Conservation (phyloP, 768 basidiomycete species). For the Pulveroboletus sp. region DNA sequence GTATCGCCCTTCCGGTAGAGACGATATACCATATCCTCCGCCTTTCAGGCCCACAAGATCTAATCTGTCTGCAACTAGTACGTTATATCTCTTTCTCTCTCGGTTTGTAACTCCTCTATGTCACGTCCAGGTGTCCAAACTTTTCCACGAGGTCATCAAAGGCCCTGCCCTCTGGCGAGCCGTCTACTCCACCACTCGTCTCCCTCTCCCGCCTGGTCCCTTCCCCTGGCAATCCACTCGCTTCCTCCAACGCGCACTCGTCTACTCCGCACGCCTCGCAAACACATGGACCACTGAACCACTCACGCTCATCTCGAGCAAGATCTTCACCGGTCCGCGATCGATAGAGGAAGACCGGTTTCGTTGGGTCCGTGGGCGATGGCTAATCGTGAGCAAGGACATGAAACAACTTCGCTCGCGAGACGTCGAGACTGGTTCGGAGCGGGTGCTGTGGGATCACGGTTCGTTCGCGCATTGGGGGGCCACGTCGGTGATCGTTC, state of each 20-base stretch:
- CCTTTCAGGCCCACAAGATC: conserved; percentile 4
- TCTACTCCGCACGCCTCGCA: conserved; percentile 13
- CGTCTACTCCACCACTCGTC: conserved; percentile 5
- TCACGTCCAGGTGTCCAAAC: conserved; percentile 13
- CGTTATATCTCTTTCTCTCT: not conserved
- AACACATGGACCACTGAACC: conserved; percentile 12
- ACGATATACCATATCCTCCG: conserved; percentile 12
- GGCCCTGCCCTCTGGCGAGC: conserved; percentile 15
- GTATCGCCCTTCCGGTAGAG: conserved; percentile 12
- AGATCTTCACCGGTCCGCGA: conserved; percentile 6
- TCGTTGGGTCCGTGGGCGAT: conserved; percentile 16
- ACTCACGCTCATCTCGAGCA: conserved; percentile 5
- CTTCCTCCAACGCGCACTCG: conserved; percentile 16
- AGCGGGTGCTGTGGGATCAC: conserved; percentile 15
- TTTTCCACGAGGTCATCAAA: conserved; percentile 5
- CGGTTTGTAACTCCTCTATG: not conserved
- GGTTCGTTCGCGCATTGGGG: conserved; percentile 7
- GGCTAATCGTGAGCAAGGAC: conserved; percentile 15
- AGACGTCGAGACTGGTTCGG: conserved; percentile 14
- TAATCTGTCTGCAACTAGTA: conserved; percentile 15
- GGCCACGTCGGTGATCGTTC: conserved; percentile 5
- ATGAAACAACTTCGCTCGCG: conserved; percentile 8
- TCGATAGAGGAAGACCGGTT: conserved; percentile 5
- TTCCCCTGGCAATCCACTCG: conserved; percentile 17
- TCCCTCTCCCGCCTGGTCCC: conserved; percentile 18